A percentile compares a stretch with the other conserved stretches of the same genome.
phyloP scores from a whole-genome alignment of 192 early-diverging fungal species.

The Pilaira anomala region DNA sequence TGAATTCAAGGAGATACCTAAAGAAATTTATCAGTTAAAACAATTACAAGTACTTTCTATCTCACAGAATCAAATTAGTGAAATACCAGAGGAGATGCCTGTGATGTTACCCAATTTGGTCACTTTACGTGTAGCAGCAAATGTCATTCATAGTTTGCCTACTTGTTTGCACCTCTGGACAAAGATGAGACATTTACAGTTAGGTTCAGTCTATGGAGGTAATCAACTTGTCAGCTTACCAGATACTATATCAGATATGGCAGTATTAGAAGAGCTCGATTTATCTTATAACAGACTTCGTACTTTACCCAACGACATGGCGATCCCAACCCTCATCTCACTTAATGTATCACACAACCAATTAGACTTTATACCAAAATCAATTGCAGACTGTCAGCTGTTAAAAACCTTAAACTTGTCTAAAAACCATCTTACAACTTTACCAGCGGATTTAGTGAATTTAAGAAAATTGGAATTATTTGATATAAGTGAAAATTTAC shows the following conservation, averaged over 20 bases:
- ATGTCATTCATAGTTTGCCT: conserved; percentile 41
- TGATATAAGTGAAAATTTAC: conserved; percentile 35
- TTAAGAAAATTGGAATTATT: conserved; percentile 27
- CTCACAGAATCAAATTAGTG: conserved; percentile 44
- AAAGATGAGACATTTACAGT: conserved; percentile 41
- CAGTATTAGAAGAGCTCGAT: conserved; percentile 45
- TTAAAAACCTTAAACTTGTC: conserved; percentile 30
- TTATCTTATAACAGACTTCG: conserved; percentile 48
- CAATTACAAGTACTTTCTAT: conserved; percentile 45
- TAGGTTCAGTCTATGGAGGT: conserved; percentile 54
- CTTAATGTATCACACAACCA: conserved; percentile 45
- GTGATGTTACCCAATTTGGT: conserved; percentile 37
- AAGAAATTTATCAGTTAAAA: conserved; percentile 41
- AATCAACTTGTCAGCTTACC: conserved; percentile 42
- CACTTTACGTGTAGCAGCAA: conserved; percentile 40
- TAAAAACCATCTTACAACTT: conserved; percentile 36
- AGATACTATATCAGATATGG: conserved; percentile 41
- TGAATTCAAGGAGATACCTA: conserved; percentile 44
- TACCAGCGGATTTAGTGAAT: conserved; percentile 30
- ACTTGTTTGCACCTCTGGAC: conserved; percentile 33
- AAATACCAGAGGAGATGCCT: conserved; percentile 38
- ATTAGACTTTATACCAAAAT: conserved; percentile 47
- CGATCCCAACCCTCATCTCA: conserved; percentile 29
- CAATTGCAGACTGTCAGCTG: conserved; percentile 35
- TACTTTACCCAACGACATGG: conserved; percentile 34